Evolutionary conservation across 768 basidiomycete genomes (phyloP).

Genomic region (Boletus huronensis): DNA sequence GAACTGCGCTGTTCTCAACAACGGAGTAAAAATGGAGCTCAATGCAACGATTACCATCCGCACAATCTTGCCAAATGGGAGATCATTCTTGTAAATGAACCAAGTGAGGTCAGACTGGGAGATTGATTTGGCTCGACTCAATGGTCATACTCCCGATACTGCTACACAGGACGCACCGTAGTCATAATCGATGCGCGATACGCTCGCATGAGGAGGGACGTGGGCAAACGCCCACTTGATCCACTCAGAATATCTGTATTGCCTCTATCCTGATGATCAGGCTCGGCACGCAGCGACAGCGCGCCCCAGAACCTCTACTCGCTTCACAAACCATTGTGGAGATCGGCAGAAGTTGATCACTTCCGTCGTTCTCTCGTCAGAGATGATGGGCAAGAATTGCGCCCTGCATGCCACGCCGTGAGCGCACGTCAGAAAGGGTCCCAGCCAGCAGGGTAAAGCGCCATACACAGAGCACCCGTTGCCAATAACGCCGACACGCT

Average conservation of each 20-base stretch:
- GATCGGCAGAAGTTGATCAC: conserved; percentile 59
- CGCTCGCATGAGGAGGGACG: background rate
- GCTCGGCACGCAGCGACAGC: background rate
- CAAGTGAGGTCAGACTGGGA: background rate
- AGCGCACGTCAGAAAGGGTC: conserved; percentile 4
- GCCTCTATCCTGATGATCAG: background rate
- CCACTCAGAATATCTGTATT: background rate
- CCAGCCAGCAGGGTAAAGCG: conserved; percentile 6
- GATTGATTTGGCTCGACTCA: background rate
- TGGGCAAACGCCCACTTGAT: background rate
- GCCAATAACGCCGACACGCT: conserved; percentile 58
- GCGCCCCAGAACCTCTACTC: conserved; percentile 33
- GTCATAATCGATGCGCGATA: conserved; percentile 50
- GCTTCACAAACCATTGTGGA: conserved; percentile 48
- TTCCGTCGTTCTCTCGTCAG: conserved; percentile 45
- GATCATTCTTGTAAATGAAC: background rate
- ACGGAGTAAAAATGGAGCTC: background rate
- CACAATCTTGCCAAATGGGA: background rate
- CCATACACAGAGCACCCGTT: conserved; percentile 60
- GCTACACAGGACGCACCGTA: conserved; percentile 8
- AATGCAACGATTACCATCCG: background rate
- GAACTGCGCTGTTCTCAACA: background rate
- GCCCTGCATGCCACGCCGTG: conserved; percentile 38
- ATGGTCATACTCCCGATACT: background rate
- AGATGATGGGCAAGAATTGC: conserved; percentile 56